phyloP scores from a whole-genome alignment of 768 basidiomycete genomes.

The Agaricus blazei region DNA sequence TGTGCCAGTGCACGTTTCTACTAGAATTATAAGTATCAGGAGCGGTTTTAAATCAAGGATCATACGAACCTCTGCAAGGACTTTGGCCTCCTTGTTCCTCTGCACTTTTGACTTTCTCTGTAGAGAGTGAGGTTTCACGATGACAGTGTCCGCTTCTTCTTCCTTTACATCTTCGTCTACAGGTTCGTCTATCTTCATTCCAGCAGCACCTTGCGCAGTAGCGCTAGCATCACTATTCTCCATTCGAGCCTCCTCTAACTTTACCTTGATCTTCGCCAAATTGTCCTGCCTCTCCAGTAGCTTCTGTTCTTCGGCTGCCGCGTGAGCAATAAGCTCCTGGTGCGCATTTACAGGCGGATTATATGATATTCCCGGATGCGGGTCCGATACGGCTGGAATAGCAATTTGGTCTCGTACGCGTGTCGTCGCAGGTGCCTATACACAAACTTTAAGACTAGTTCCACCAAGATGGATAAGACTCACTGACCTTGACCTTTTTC shows the following conservation, averaged over 20 bases:
- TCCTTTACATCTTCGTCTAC: slow-evolving; percentile 29
- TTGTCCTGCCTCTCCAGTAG: slow-evolving; percentile 49
- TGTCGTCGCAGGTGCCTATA: slow-evolving; percentile 42
- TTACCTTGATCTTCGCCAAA: slow-evolving; percentile 46
- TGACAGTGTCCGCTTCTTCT: slow-evolving; percentile 19
- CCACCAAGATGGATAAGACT: background rate
- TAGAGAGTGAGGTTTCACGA: slow-evolving; percentile 28
- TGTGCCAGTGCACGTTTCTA: slow-evolving; percentile 66
- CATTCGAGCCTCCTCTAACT: slow-evolving; percentile 45
- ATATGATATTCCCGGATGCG: slow-evolving; percentile 84
- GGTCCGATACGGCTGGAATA: slow-evolving; percentile 60
- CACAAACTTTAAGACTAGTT: background rate
- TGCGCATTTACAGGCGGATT: slow-evolving; percentile 79
- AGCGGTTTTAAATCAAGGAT: background rate
- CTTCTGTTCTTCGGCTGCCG: slow-evolving; percentile 60
- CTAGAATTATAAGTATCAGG: background rate
- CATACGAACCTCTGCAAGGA: slow-evolving; percentile 55
- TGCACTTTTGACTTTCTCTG: slow-evolving; percentile 46
- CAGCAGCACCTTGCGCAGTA: slow-evolving; percentile 39
- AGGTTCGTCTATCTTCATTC: slow-evolving; percentile 60
- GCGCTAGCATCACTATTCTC: slow-evolving; percentile 21
- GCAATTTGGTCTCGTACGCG: slow-evolving; percentile 51
- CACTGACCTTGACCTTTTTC: slow-evolving; percentile 48
- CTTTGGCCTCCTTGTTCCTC: slow-evolving; percentile 57
- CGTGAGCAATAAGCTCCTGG: slow-evolving; percentile 61